phyloP scores from a whole-genome alignment of 331 rosid genomes.

The Erythrophleum ivorense region DNA sequence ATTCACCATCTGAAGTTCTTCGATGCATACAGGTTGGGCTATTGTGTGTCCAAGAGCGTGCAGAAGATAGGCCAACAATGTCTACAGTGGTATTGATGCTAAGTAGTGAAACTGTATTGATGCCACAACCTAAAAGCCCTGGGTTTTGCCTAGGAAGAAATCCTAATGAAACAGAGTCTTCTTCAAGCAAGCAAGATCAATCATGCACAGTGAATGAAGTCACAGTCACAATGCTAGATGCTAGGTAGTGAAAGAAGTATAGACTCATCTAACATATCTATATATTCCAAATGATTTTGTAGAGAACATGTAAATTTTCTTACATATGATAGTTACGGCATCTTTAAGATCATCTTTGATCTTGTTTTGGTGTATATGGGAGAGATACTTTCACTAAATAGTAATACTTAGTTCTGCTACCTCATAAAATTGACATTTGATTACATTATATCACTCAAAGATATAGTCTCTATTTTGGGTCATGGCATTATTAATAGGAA shows the following conservation, averaged over 20 bases:
- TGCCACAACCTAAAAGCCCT: conserved; percentile 74
- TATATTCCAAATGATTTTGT: not conserved
- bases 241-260: conserved; percentile 56
- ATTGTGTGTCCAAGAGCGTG: conserved; percentile 79
- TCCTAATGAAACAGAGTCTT: conserved; percentile 56
- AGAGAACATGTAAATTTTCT: conserved; percentile 20
- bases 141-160: conserved; percentile 66
- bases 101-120: conserved; percentile 65
- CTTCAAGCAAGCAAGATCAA: conserved; percentile 64
- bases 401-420: not conserved
- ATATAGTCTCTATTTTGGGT: not conserved
- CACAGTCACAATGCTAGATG: conserved; percentile 68
- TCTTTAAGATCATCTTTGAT: conserved; percentile 34
- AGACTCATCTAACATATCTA: conserved; percentile 16
- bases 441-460: not conserved
- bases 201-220: conserved; percentile 66
- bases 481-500: not conserved
- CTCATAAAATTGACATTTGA: not conserved
- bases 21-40: conserved; percentile 82
- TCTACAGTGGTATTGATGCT: conserved; percentile 78
- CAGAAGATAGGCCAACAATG: conserved; percentile 83
- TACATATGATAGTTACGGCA: not conserved
- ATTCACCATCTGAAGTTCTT: conserved; percentile 53
- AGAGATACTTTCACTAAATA: conserved; percentile 23
- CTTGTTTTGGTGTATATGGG: conserved; percentile 33